Evolutionary conservation across 331 rosid genomes (phyloP).

Genomic region (Acacia pycnantha): DNA sequence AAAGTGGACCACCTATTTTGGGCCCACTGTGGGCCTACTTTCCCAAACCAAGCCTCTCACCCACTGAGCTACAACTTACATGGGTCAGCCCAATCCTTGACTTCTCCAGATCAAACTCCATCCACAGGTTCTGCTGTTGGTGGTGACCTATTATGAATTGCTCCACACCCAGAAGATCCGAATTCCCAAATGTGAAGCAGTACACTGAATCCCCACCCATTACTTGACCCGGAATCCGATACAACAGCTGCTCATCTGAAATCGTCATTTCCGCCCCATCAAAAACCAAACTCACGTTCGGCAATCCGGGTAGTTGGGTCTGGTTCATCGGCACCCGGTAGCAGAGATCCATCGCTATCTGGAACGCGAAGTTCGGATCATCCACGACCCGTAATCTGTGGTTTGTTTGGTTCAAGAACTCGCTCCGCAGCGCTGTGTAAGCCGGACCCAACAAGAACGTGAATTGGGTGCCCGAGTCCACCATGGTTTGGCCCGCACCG

Average conservation of each 20-base stretch:
- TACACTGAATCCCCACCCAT: slow-evolving; percentile 57
- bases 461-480: slow-evolving; percentile 88
- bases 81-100: slow-evolving; percentile 71
- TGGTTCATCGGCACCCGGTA: slow-evolving; percentile 46
- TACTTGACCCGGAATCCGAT: slow-evolving; percentile 47
- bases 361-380: slow-evolving; percentile 65
- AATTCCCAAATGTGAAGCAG: slow-evolving; percentile 86
- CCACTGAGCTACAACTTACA: slow-evolving; percentile 57
- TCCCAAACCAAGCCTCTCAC: slow-evolving; percentile 45
- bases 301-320: slow-evolving; percentile 41
- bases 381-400: slow-evolving; percentile 42
- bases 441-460: slow-evolving; percentile 75
- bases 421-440: slow-evolving; percentile 49
- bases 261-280: slow-evolving; percentile 70
- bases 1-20: not conserved
- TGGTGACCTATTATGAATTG: slow-evolving; percentile 80
- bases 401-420: slow-evolving; percentile 57
- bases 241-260: slow-evolving; percentile 47
- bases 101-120: slow-evolving; percentile 71
- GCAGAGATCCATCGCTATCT: slow-evolving; percentile 81
- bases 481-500: slow-evolving; percentile 90
- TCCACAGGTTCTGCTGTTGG: slow-evolving; percentile 86
- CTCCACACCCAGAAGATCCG: slow-evolving; percentile 79
- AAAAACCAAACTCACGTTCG: slow-evolving; percentile 63
- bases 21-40: slow-evolving; percentile 23